Evolutionary conservation across 495 filamentous ascomycete genomes (phyloP), one percentile per base, ranked within the genome.

Genomic region (Xylaria castorea): DNA sequence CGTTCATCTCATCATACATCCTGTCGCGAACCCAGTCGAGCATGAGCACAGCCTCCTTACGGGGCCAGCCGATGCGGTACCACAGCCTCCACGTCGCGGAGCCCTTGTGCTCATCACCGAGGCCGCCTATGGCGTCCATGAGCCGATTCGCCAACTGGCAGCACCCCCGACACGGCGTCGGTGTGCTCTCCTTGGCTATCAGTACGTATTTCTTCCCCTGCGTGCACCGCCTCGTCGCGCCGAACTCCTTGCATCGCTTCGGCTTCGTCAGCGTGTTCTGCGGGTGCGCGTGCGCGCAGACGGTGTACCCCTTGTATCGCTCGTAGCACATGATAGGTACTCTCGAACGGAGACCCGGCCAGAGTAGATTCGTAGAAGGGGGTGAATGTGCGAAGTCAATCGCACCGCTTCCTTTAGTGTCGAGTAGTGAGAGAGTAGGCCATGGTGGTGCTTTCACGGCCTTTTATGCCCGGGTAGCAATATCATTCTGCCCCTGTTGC

Each of bases 21-120:
- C 0, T 22, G 4, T 34, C 5, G 0, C 8, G 32, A 3, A 58
- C 53, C 1, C 1, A 60, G 27, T 46, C 38, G 5, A n/a, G 1
- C n/a, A 60, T 18, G 53, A 69, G 40, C 40, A 46, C 8, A 7
- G n/a, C n/a, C 3, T 69, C 51, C 36, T 48, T 32, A 11, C 34
- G 18, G 3, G 2, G 5, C 67, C 67, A 69, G 25, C 67, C 67
- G 38, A 69, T 30, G 25, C 36, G 53, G 53, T n/a, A 2, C 38
- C 53, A 69, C n/a, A 69, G 67, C 36, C 18, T 25, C 67, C 67
- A 69, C 9, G 66, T 57, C 20, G 34, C 64, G 64, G 64, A 68
- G 18, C 6, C n/a, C 1, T 14, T 18, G 7, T 22, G 12, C 20
- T 3, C 8, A 1, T 30, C 48, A 6, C 55, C 66, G 8, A 57